phyloP scores from a whole-genome alignment of 345 rosid genomes.

The Ceriops decandra region DNA sequence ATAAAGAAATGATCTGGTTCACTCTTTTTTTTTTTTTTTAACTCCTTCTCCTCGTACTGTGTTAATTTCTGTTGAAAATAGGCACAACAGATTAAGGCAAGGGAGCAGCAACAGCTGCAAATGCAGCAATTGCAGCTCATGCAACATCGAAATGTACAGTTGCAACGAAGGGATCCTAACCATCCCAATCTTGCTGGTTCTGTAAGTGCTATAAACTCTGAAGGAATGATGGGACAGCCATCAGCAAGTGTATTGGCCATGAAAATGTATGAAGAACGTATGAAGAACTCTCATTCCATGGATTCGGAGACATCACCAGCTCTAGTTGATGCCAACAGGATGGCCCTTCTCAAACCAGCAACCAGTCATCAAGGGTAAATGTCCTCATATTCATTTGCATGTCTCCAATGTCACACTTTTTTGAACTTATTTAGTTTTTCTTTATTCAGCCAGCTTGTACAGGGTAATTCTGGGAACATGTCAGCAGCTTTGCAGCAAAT shows the following conservation, averaged over 20 bases:
- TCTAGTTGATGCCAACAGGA: slow-evolving; percentile 48
- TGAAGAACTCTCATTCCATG: slow-evolving; percentile 47
- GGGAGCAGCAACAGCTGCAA: slow-evolving; percentile 55
- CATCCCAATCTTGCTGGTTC: slow-evolving; percentile 46
- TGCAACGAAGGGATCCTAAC: slow-evolving; percentile 56
- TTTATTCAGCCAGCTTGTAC: slow-evolving; percentile 53
- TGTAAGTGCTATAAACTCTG: slow-evolving; percentile 39
- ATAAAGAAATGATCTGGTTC: background rate
- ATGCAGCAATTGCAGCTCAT: slow-evolving; percentile 61
- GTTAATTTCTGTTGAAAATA: slow-evolving; percentile 16
- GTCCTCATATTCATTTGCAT: background rate
- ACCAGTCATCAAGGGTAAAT: slow-evolving; percentile 49
- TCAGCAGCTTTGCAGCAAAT: slow-evolving; percentile 50
- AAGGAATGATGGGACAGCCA: slow-evolving; percentile 57
- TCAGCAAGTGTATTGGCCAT: slow-evolving; percentile 54
- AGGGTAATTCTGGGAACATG: slow-evolving; percentile 49
- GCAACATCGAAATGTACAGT: slow-evolving; percentile 52
- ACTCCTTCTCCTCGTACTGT: too few relatives aligned
- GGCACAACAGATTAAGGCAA: slow-evolving; percentile 54
- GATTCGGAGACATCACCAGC: slow-evolving; percentile 52
- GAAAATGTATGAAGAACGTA: slow-evolving; percentile 60
- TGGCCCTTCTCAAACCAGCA: slow-evolving; percentile 44
- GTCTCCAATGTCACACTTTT: slow-evolving; percentile 2
- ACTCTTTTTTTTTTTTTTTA: background rate
- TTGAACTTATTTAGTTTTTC: slow-evolving; percentile 7